Base-by-base conservation (phyloP, 1,139 yeast species). In the Lodderomyces orthopsilosis region DNA sequence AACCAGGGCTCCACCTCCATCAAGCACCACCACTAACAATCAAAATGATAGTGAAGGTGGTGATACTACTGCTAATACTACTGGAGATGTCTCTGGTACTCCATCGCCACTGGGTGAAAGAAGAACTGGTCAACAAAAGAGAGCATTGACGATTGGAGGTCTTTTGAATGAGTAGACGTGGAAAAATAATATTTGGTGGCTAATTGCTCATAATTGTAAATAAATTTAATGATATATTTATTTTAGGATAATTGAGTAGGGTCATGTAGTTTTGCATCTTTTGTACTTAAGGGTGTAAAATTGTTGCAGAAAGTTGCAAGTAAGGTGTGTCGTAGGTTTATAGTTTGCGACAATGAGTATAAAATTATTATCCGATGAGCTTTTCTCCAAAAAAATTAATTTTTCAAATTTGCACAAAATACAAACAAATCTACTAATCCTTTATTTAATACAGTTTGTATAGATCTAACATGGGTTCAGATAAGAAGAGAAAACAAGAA, bases 401-500 rank as follows among this genome's bases (percentile, higher is more conserved):
- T 13, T 17, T n/a, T 4, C 9, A 24, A n/a, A n/a, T 26, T 26
- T 26, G 28, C 28, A 26, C 28, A 26, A 26, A 26, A 26, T 6
- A 8, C 5, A 26, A 8, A 4, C 28, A 26, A 12, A 26, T n/a
- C n/a, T n/a, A n/a, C n/a, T n/a, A n/a, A n/a, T n/a, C n/a, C n/a
- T n/a, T n/a, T n/a, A n/a, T n/a, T n/a, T n/a, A n/a, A n/a, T n/a
- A n/a, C n/a, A n/a, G n/a, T n/a, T n/a, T n/a, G n/a, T 10, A 7
- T 24, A 24, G n/a, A 24, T 14, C 17, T 12, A 10, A 8, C 24
- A 63, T 66, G 72, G 63, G 59, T 39, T 64, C 65, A 48, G 69
- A 65, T 42, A 53, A 54, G 51, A 76, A 74, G 63, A 72, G 79
- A 65, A 74, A 70, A 61, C 53, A 52, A 46, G 61, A 61, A 44